Evolutionary conservation across 768 basidiomycete species (phyloP).

Genomic region (Cystobasidium ongulense): DNA sequence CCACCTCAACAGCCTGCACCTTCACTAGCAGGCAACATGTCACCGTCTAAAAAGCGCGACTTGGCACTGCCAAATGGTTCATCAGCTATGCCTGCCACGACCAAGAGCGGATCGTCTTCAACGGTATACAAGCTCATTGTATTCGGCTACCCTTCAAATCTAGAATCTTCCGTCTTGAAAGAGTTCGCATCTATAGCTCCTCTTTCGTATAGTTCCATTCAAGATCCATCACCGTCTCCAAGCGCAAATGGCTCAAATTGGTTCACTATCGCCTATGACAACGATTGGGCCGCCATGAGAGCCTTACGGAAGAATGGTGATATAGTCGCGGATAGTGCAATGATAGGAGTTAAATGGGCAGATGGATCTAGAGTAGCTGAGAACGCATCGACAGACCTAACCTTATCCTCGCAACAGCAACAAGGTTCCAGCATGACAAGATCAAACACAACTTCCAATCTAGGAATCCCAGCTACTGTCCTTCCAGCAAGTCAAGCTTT

Average conservation of each 20-base stretch:
- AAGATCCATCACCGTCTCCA: neutral
- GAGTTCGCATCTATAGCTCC: conserved; percentile 52
- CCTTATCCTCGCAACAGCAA: neutral
- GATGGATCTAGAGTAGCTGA: conserved; percentile 40
- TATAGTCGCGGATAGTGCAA: conserved; percentile 57
- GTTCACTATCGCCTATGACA: conserved; percentile 67
- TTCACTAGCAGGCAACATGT: neutral
- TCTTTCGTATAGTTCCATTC: conserved; percentile 57
- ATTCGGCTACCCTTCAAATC: conserved; percentile 80
- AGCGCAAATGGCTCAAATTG: conserved; percentile 53
- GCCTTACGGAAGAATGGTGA: conserved; percentile 79
- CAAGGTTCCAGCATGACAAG: conserved; percentile 27
- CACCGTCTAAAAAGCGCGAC: neutral
- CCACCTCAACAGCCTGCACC: conserved; percentile 29
- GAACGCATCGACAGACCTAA: neutral
- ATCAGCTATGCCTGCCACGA: neutral
- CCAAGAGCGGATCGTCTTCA: neutral
- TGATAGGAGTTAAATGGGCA: conserved; percentile 80
- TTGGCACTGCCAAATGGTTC: neutral
- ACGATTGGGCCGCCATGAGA: conserved; percentile 64
- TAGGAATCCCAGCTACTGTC: conserved; percentile 25
- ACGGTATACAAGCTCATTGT: conserved; percentile 53
- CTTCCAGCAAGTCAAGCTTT: conserved; percentile 6
- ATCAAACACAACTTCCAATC: conserved; percentile 22
- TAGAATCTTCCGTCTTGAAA: conserved; percentile 52